Percentiles rank a stretch among this genome's conserved stretches.
phyloP scores from a whole-genome alignment of 768 basidiomycete species.

The Tylopilus felleus region DNA sequence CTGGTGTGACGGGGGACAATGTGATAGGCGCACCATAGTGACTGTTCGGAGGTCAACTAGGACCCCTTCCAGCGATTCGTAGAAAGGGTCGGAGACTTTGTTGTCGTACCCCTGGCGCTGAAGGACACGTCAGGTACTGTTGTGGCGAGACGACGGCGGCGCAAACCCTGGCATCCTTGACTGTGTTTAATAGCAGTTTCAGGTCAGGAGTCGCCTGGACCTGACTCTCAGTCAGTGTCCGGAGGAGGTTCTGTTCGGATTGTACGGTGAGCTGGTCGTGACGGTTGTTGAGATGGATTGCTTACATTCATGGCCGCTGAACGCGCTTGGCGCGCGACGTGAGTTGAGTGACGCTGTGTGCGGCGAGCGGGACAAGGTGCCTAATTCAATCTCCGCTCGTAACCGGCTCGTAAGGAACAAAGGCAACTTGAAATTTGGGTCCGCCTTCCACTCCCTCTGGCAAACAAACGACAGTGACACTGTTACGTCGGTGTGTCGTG shows the following conservation, averaged over 20 bases:
- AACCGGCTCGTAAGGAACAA: not conserved
- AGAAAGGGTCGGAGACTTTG: slow-evolving; percentile 85
- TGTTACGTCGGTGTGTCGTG: no score
- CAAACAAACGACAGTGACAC: no score
- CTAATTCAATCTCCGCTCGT: slow-evolving; percentile 30
- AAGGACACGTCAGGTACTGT: slow-evolving; percentile 21
- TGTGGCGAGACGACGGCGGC: slow-evolving; percentile 14
- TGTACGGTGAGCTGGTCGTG: slow-evolving; percentile 2
- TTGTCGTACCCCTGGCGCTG: slow-evolving; percentile 52
- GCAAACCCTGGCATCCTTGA: slow-evolving; percentile 87
- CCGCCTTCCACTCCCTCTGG: not conserved
- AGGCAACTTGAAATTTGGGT: not conserved
- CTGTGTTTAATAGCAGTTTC: slow-evolving; percentile 74
- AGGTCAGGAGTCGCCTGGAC: slow-evolving; percentile 69
- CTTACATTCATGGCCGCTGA: slow-evolving; percentile 26
- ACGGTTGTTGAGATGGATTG: not conserved
- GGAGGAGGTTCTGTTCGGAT: slow-evolving; percentile 71
- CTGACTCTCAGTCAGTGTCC: slow-evolving; percentile 78
- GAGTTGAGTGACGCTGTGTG: slow-evolving; percentile 29
- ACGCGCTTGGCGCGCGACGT: slow-evolving; percentile 30
- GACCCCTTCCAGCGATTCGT: slow-evolving; percentile 89
- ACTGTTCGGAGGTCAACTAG: slow-evolving; percentile 79
- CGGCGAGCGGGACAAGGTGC: slow-evolving; percentile 31
- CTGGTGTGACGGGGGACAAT: not conserved
- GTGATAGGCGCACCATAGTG: slow-evolving; percentile 50